A percentile compares a stretch with the other conserved stretches of the same genome.
Conservation (phyloP, 148 eudicot genomes). For the Rhododendron griersonianum region DNA sequence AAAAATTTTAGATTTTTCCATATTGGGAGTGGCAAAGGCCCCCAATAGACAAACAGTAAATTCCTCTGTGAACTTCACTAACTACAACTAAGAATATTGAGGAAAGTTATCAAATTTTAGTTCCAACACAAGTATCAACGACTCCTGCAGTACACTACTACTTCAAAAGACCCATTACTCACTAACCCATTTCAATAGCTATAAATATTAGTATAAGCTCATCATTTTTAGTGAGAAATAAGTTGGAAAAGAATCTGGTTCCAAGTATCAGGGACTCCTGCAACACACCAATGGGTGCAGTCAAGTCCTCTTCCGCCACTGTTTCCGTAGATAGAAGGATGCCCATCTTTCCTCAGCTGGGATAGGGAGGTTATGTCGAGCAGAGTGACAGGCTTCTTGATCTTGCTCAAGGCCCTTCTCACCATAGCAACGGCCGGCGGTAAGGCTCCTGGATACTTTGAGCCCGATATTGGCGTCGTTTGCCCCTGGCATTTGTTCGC, state of each 20-base stretch:
- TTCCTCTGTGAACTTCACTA: no score
- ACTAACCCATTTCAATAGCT: not conserved
- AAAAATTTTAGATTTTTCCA: no score
- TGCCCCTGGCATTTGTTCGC: constrained; percentile 51
- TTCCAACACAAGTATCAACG: no score
- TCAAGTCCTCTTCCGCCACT: constrained; percentile 35
- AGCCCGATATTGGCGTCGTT: constrained; percentile 42
- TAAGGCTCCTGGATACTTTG: constrained; percentile 44
- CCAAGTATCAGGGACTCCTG: constrained; percentile 89
- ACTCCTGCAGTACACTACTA: no score
- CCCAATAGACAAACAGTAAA: no score
- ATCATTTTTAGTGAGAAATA: constrained; percentile 12
- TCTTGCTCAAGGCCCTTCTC: constrained; percentile 44
- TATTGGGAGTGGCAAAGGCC: no score
- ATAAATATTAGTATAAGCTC: not conserved
- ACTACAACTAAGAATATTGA: no score
- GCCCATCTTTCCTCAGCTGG: constrained; percentile 61
- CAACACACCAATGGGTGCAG: constrained; percentile 89
- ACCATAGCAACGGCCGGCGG: constrained; percentile 39
- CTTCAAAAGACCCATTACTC: no score
- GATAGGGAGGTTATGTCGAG: constrained; percentile 65
- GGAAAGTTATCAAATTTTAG: no score
- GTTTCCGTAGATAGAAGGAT: constrained; percentile 54
- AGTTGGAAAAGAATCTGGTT: constrained; percentile 62
- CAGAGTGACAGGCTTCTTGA: constrained; percentile 50